Evolutionary conservation across 1,284 basidiomycete species (phyloP), one percentile per base, ranked within the genome.

Genomic region (Ganoderma lucidum): DNA sequence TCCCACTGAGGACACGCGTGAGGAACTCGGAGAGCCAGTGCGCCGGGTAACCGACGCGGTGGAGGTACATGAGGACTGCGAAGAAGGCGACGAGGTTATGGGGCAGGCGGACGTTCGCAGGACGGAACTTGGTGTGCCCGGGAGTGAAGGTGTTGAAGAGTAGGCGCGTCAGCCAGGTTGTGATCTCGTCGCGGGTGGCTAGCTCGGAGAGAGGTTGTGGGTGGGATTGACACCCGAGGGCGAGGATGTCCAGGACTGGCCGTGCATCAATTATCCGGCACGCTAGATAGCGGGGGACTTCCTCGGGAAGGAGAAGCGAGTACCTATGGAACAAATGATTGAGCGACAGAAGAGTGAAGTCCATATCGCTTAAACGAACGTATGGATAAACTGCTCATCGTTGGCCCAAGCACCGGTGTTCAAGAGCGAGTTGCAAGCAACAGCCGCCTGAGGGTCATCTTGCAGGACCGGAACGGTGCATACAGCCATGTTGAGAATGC

Each of bases 1-100:
- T 72, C 58, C 80, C 77, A 30, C 73, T 73, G 10, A 83, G 69
- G 4, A 82, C 59, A 44, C 69, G 73, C 53, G 79, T 75, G 30
- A 80, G 64, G 72, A 79, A 80, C 6, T 81, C 81, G 48, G 77
- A 75, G n/a, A 84, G 78, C 81, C 79, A 82, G 67, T 81, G 79
- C 56, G 71, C 72, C 14, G 81, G 78, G 72, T 79, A 81, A 23
- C 80, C 80, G 62, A 83, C 79, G 45, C 76, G 73, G 69, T 79
- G 75, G 61, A 81, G 78, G 68, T 81, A 78, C 55, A 82, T 74
- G 67, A 83, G 76, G 44, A 85, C 74, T 58, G 75, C 71, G 62
- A 81, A 67, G 75, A 83, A 79, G 23, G 79, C 77, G 61, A 79
- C 79, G 62, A 84, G 75, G 67, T 79, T 82, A 73, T 81, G 80